These are phyloP conservation scores for Tremellales sp. DNA, from an alignment of 1,284 basidiomycete genomes.

Conservation along the genomic window DNA sequence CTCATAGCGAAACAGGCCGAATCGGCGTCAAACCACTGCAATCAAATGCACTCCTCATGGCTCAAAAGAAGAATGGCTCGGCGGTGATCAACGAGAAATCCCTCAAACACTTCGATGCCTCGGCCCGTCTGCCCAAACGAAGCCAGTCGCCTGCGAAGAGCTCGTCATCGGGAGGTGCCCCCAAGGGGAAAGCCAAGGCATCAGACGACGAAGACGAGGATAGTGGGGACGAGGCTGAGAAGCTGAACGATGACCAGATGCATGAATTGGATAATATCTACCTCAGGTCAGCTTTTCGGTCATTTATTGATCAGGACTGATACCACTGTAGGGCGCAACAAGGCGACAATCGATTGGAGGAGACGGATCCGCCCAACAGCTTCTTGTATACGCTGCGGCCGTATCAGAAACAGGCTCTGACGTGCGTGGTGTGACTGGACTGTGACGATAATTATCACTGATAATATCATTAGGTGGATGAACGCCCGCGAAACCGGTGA, in stretches of 20 bases:
- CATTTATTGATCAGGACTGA: conserved; percentile 16
- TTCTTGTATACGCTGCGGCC: conserved; percentile 76
- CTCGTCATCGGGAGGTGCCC: conserved; percentile 19
- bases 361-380: conserved; percentile 74
- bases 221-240: conserved; percentile 59
- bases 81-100: conserved; percentile 37
- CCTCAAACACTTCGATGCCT: conserved; percentile 29
- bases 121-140: conserved; percentile 10
- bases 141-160: conserved; percentile 30
- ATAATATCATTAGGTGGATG: too few species aligned
- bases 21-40: conserved; percentile 45
- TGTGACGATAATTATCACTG: conserved; percentile 48
- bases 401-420: conserved; percentile 92
- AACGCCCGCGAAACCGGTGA: conserved; percentile 74
- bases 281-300: conserved; percentile 56
- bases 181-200: conserved; percentile 31
- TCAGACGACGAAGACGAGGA: conserved; percentile 56
- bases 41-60: conserved; percentile 40
- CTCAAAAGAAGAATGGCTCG: conserved; percentile 43
- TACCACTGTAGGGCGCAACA: conserved; percentile 66
- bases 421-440: too few species aligned
- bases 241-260: conserved; percentile 67
- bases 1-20: conserved; percentile 26
- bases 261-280: conserved; percentile 67
- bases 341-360: conserved; percentile 69